Conservation (phyloP, 2,329 filamentous ascomycete genomes). For the Apiospora arundinis region DNA sequence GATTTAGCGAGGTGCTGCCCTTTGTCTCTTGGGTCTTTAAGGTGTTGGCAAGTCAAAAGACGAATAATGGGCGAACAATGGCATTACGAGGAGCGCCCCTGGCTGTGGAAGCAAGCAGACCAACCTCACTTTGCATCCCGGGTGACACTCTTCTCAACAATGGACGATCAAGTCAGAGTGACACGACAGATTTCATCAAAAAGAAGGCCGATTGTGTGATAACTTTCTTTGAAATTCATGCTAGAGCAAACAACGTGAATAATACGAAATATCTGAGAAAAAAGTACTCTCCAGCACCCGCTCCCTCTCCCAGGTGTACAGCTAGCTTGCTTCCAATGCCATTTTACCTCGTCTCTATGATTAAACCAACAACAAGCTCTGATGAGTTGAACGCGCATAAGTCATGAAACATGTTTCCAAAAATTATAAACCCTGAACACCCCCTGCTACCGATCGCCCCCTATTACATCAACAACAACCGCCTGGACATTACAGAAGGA, state of each 20-base stretch:
- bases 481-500: constrained; percentile 33
- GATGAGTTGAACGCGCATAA: constrained; percentile 27
- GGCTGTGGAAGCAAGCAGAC: background rate
- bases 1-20: background rate
- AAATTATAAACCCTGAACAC: constrained; percentile 24
- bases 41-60: background rate
- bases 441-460: background rate
- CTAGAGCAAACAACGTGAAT: background rate
- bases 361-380: constrained; percentile 14
- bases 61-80: background rate
- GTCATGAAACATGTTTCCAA: constrained; percentile 33
- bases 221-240: constrained; percentile 9
- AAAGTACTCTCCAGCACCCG: background rate
- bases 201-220: background rate
- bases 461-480: constrained; percentile 5
- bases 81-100: background rate
- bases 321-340: constrained; percentile 5
- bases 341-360: constrained; percentile 8
- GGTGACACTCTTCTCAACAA: background rate
- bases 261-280: background rate
- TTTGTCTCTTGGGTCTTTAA: background rate
- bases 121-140: background rate
- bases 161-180: background rate
- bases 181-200: background rate
- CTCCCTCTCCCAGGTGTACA: background rate